These are phyloP conservation scores for Ceratocystis lukuohia DNA, from an alignment of 2,329 filamentous ascomycete genomes.

Conservation along the genomic window DNA sequence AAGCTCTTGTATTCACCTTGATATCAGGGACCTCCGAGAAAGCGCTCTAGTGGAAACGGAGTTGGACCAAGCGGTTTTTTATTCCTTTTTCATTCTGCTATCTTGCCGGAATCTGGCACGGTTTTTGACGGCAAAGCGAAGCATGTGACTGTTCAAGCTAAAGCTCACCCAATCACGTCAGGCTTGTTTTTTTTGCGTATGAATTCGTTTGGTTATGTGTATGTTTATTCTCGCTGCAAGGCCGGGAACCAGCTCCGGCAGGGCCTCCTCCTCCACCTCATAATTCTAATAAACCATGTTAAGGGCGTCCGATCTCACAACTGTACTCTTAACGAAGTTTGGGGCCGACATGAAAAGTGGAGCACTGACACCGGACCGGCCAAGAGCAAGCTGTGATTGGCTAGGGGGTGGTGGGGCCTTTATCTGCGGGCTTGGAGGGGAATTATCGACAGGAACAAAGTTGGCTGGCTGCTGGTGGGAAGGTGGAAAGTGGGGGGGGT, in stretches of 20 bases:
- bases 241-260: conserved; percentile 13
- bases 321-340: not conserved
- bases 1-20: not conserved
- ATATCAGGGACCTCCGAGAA: conserved; percentile 5
- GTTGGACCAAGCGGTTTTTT: not conserved
- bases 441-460: not conserved
- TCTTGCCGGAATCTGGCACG: not conserved
- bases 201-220: too few species aligned
- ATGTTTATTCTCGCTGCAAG: too few species aligned
- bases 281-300: not conserved
- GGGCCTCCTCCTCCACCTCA: not conserved
- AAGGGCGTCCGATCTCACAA: not conserved
- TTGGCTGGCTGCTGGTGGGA: not conserved
- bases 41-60: not conserved
- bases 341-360: not conserved
- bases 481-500: not conserved
- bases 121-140: not conserved
- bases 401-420: not conserved
- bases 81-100: not conserved
- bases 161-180: not conserved
- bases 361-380: conserved; percentile 3
- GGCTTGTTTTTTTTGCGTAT: not conserved
- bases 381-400: not conserved
- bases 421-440: not conserved
- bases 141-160: not conserved